phyloP scores from a whole-genome alignment of 2,329 filamentous ascomycete genomes.

The Cryphonectria nitschkei region DNA sequence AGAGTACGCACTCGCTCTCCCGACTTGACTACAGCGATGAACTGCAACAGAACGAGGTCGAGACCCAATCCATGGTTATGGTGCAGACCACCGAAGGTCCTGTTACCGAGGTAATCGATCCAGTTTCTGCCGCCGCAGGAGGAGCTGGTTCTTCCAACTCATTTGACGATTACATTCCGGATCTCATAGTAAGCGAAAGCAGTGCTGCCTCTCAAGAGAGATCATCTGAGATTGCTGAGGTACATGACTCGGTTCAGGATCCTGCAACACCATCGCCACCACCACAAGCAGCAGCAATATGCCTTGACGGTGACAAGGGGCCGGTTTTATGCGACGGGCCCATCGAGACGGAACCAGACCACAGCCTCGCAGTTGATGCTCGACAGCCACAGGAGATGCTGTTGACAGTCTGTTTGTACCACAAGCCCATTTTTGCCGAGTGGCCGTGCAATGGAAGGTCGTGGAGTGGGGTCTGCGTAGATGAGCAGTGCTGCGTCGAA shows the following conservation, averaged over 20 bases:
- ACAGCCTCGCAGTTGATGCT: not conserved
- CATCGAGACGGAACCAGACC: not conserved
- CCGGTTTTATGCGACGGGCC: not conserved
- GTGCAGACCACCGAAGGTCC: not conserved
- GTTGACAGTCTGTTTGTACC: not conserved
- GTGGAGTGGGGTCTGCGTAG: not conserved
- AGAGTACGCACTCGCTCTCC: not conserved
- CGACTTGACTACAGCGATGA: not conserved
- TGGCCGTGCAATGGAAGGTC: conserved; percentile 3
- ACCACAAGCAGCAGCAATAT: not conserved
- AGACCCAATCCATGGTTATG: not conserved
- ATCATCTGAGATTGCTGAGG: not conserved
- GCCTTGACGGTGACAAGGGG: not conserved
- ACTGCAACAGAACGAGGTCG: not conserved
- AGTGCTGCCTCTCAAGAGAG: not conserved
- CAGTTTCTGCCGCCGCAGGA: not conserved
- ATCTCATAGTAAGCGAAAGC: not conserved
- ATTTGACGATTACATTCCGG: not conserved
- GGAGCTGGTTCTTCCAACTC: not conserved
- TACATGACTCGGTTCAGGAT: not conserved
- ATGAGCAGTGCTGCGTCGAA: conserved; percentile 4
- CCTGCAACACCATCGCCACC: no score
- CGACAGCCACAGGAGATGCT: not conserved
- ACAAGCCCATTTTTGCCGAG: not conserved
- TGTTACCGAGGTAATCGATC: not conserved